Base-by-base conservation (phyloP, 192 early-diverging fungal genomes). In the Rhizophagus clarus region DNA sequence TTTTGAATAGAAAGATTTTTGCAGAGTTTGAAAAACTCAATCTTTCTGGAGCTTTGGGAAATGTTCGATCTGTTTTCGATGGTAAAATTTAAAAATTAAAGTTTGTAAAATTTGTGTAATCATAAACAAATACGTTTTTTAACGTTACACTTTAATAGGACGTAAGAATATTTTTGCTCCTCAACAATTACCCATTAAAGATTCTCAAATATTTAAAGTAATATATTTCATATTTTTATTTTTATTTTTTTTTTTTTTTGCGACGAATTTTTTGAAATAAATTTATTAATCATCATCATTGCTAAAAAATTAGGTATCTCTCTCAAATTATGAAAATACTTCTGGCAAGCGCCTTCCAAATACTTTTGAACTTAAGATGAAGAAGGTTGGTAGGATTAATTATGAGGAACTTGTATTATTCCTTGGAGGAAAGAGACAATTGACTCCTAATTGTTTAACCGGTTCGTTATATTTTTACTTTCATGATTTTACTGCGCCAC, bases 81-180 rank as follows among this genome's bases (percentile, higher is more conserved):
- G 94, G 77, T 20, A 56, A n/a, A 22, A 45, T 45, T 45, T 45
- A 1, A 12, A 45, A 45, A 40, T 40, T 40, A 40, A 40, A 40
- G 0, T 40, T 34, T n/a, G 2, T 37, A 37, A 3, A 37, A 37
- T 37, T 42, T 42, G 40, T 45, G 11, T 12, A 45, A 45, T 45
- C 11, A 45, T 45, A 45, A 45, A 45, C 42, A 11, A 12, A 45
- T 45, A 1, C 42, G 12, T 45, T 1, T 56, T 56, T 22, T 56
- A 56, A 22, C 17, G 17, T 56, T 6, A 22, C 5, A 22, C 20
- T 20, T 40, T 56, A 17, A 22, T 56, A 56, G 51, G 51, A 22
- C 85, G 94, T 45, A 91, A 93, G 82, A 95, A 95, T 56, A 88
- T 96, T 0, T 98, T 92, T 80, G 76, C 93, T 0, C 81, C 92